Evolutionary conservation across 176 grass and related monocot genomes (phyloP), one percentile per base, ranked within the genome.

Genomic region (Puya raimondii): DNA sequence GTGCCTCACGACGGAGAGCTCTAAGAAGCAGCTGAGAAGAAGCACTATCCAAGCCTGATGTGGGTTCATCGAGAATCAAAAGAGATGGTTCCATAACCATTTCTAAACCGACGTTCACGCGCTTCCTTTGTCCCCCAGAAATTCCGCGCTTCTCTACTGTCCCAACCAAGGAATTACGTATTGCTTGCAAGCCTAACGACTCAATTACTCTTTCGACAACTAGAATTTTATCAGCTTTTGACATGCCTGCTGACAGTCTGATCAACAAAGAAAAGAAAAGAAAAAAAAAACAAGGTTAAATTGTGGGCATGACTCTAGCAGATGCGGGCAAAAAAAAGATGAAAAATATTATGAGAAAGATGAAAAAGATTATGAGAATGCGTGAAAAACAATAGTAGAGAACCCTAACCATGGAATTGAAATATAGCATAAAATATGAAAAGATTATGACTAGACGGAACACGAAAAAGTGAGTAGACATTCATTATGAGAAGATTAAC

Each of bases 71-170:
- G 26, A 94, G 76, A 79, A 94, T 89, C 79, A 94, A 82, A 72
- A 90, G 77, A 78, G 86, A 89, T 69, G 90, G 90, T 72, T 94
- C 90, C 76, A 94, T 94, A 48, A 89, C 90, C 90, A 94, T 84
- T 81, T 94, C 90, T 73, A 89, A 78, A 23, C 90, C 90, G 64
- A 94, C 80, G 76, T 94, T 94, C 53, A 94, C 86, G 23, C 90
- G 83, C 64, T 89, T 94, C 66, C 86, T 86, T 79, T 94, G 90
- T 70, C 90, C 90, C 49, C 90, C 90, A 29, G 90, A 94, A 79
- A 94, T 84, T 52, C 86, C 86, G 66, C 90, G 80, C 49, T 86
- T 94, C 79, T 94, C 90, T 63, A 94, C 86, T 23, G 90, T 94
- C 23, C 90, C 90, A 81, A 94, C 90, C 78, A 88, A 80, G 48